Conservation (phyloP, 768 basidiomycete species). For the Suillus discolor region DNA sequence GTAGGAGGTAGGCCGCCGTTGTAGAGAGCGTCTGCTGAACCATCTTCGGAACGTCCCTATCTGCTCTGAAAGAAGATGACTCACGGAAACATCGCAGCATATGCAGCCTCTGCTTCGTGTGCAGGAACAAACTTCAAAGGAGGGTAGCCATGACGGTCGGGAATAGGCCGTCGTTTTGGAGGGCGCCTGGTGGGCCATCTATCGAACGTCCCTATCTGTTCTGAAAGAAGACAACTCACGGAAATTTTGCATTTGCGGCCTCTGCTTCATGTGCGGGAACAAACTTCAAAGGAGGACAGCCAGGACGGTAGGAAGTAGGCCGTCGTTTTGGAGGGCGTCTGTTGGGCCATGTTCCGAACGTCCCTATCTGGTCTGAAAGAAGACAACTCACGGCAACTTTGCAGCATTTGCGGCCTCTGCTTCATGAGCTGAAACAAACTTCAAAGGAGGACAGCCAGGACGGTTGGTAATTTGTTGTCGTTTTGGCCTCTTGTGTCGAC, state of each 20-base stretch:
- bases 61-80: neutral
- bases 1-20: neutral
- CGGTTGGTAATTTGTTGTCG: neutral
- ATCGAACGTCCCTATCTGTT: neutral
- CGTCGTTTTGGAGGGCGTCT: neutral
- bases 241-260: constrained; percentile 22
- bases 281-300: constrained; percentile 21
- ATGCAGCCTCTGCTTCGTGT: constrained; percentile 29
- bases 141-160: neutral
- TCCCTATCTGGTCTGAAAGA: neutral
- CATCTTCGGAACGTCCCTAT: neutral
- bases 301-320: neutral
- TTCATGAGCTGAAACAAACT: constrained; percentile 26
- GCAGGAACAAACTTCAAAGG: constrained; percentile 28
- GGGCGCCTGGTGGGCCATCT: neutral
- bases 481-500: neutral
- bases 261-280: constrained; percentile 30
- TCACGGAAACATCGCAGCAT: constrained; percentile 14
- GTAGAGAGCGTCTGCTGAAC: neutral
- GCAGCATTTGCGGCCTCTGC: constrained; percentile 30
- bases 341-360: neutral
- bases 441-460: constrained; percentile 21
- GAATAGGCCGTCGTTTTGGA: neutral
- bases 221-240: constrained; percentile 13
- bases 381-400: neutral